Base-by-base conservation (phyloP, 768 basidiomycete genomes). In the Tylopilus plumbeoviolaceoides region DNA sequence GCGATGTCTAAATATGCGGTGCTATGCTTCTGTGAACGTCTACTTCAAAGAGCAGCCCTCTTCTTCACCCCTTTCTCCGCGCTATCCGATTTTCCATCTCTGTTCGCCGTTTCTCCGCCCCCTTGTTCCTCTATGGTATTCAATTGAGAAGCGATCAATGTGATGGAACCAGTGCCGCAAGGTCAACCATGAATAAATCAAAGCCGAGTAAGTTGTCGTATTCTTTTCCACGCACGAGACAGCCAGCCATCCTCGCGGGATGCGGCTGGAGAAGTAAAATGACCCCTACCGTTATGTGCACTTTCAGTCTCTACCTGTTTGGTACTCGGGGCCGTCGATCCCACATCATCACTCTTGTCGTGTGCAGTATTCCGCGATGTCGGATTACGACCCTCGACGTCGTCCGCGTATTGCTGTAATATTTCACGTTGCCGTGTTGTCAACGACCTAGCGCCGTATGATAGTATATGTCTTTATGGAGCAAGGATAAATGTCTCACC, bases 371-470 rank as follows among this genome's bases (percentile, higher is more conserved):
- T 54, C 41, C 55, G 54, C 42, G 61, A 49, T 40, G 61, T 54
- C 21, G 63, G 51, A 46, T 63, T 60, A 53, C 76, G 78, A 52
- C 89, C 91, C 70, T 97, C 94, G n/a, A 91, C 79, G 61, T 98
- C 95, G 65, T 94, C 89, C 18, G 91, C 95, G 63, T 88, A 98
- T 57, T 84, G 82, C 70, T 98, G 83, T 39, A 98, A 69, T 55
- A 98, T 84, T 65, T 89, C 84, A 55, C 88, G 84, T 75, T 99
- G 95, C 33, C 84, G 84, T 56, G 80, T 72, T 3, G 91, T 86
- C 54, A 98, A 76, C 18, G 89, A 81, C 73, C 95, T 98, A 68
- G 44, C 53, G 47, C 14, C 21, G 48, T 30, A 47, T 27, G 33
- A 47, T 39, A 14, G 44, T 47, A 40, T 58, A 51, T 57, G 43